A percentile compares a stretch with the other conserved stretches of the same genome.
phyloP scores from a whole-genome alignment of 805 yeast species.

The Saccharomycopsis sp. region DNA sequence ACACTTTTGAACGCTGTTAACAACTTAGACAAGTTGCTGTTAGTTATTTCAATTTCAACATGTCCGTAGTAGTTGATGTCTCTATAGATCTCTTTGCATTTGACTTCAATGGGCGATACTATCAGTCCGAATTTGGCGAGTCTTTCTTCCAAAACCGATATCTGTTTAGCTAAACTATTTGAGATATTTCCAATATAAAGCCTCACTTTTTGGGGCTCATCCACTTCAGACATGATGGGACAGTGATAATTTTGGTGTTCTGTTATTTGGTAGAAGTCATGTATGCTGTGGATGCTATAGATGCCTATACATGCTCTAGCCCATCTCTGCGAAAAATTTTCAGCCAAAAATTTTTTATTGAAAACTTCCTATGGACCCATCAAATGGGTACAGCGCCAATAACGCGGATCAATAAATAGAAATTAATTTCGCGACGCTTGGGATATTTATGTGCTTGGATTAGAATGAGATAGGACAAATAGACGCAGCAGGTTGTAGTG shows the following conservation, averaged over 20 bases:
- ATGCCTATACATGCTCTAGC: too few species aligned
- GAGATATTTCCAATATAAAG: conserved; percentile 70
- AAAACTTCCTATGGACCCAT: too few species aligned
- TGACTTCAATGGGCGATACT: conserved; percentile 41
- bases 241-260: not conserved
- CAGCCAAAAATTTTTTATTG: too few species aligned
- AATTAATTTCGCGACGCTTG: too few species aligned
- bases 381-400: too few species aligned
- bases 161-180: conserved; percentile 38
- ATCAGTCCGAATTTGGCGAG: conserved; percentile 58
- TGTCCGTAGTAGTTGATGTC: conserved; percentile 51
- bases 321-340: too few species aligned
- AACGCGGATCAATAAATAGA: too few species aligned
- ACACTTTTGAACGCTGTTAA: conserved; percentile 60
- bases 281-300: too few species aligned
- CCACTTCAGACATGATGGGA: not conserved
- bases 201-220: conserved; percentile 24
- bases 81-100: conserved; percentile 47
- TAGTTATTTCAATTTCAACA: conserved; percentile 49
- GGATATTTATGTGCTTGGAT: too few species aligned
- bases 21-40: conserved; percentile 42
- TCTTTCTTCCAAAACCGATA: conserved; percentile 45
- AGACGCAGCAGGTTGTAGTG: too few species aligned
- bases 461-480: too few species aligned
- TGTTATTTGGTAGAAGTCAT: not conserved